These are phyloP conservation scores for Blumeria graminis DNA, from an alignment of 2,329 filamentous ascomycete genomes.

Conservation along the genomic window DNA sequence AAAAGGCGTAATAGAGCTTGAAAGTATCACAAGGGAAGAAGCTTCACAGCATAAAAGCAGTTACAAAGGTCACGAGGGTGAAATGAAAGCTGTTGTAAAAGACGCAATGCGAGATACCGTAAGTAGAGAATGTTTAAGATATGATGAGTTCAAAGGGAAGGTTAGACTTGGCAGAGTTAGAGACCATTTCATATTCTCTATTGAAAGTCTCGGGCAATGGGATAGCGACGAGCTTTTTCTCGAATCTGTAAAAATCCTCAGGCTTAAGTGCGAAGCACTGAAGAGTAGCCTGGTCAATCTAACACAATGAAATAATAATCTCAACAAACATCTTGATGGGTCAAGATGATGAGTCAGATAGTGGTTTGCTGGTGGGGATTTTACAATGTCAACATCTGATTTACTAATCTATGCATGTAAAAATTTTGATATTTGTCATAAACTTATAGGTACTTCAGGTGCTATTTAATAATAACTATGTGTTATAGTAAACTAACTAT, in stretches of 20 bases:
- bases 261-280: conserved; percentile 56
- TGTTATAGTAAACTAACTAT: too few species aligned
- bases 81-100: conserved; percentile 66
- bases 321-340: conserved; percentile 1
- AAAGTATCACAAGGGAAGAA: conserved; percentile 45
- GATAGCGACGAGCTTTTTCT: conserved; percentile 85
- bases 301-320: conserved; percentile 17
- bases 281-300: conserved; percentile 46
- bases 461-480: not conserved
- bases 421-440: not conserved
- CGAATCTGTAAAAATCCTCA: conserved; percentile 65
- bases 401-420: too few species aligned
- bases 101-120: conserved; percentile 90
- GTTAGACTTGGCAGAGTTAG: conserved; percentile 74
- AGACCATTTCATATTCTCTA: conserved; percentile 92
- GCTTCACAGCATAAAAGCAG: conserved; percentile 32
- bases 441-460: not conserved
- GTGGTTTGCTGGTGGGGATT: not conserved
- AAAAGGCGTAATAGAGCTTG: conserved; percentile 59
- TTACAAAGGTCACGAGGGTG: conserved; percentile 52
- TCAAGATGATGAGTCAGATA: not conserved
- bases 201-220: conserved; percentile 91
- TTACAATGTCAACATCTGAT: too few species aligned
- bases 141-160: conserved; percentile 84
- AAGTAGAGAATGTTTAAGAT: conserved; percentile 72